Conservation (phyloP, 73 alveolate species). For the Halteria grandinella region DNA sequence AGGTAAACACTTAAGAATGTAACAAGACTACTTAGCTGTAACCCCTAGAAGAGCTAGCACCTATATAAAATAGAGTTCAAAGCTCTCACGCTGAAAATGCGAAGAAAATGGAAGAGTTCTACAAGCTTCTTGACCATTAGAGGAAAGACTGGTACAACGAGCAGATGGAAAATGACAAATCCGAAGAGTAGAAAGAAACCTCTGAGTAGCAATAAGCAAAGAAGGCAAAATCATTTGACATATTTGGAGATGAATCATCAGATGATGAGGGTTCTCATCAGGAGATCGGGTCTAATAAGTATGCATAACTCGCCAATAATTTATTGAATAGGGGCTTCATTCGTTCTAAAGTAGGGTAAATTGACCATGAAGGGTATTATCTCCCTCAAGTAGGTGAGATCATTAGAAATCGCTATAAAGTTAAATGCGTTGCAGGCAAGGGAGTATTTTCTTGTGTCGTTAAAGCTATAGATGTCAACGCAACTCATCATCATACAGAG, state of each 20-base stretch:
- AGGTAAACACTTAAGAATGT: not conserved
- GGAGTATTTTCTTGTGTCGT: slow-evolving; percentile 83
- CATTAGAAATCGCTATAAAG: slow-evolving; percentile 61
- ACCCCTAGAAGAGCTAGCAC: too few species aligned
- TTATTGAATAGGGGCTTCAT: too few species aligned
- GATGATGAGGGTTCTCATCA: too few species aligned
- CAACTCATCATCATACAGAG: not conserved
- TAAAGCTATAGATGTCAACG: slow-evolving; percentile 54
- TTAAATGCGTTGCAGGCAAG: slow-evolving; percentile 65
- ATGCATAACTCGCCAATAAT: too few species aligned
- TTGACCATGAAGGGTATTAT: slow-evolving; percentile 71
- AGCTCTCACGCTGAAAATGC: not conserved
- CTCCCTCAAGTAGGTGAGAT: slow-evolving; percentile 73
- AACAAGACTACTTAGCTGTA: not conserved
- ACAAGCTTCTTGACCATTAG: slow-evolving; percentile 44
- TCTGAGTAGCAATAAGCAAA: too few species aligned
- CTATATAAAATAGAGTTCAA: not conserved
- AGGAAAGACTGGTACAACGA: slow-evolving; percentile 39
- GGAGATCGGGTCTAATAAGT: too few species aligned
- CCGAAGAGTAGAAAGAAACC: too few species aligned
- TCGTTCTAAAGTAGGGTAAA: slow-evolving; percentile 28
- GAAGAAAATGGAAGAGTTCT: not conserved
- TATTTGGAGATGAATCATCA: too few species aligned
- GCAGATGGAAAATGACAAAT: slow-evolving; percentile 3
- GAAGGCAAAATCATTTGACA: too few species aligned